Base-by-base conservation (phyloP, 139 green algal genomes). In the Chlamydomonas urium region DNA sequence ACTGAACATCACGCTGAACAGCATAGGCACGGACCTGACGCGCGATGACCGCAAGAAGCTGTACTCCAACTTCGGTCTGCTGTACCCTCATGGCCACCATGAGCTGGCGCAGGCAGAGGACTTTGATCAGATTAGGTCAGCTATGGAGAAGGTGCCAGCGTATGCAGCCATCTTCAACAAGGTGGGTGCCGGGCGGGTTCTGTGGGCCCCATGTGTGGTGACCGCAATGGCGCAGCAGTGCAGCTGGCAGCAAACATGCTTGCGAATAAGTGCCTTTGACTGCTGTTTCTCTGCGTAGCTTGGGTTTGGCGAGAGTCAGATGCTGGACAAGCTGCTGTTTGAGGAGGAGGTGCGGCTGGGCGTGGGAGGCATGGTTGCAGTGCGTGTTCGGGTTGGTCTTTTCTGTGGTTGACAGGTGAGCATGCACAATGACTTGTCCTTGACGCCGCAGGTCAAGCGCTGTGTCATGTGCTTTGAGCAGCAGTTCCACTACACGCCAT, bases 1-100 rank as follows among this genome's bases (percentile, higher is more conserved):
- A 17, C 84, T 99, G 21, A 98, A 97, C 87, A 99, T 99, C 81
- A 99, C 95, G 1, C 85, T 99, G 47, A 99, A 99, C 90, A 91
- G 79, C 26, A 96, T 98, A 34, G 94, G 93, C 45, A 98, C 93
- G 0, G 94, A 98, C 82, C 86, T 98, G 31, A 97, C 94, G 3
- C 88, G 94, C 17, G 94, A 98, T 73, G 94, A 98, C 82, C 85
- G 93, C 48, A 87, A 90, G 69, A 94, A 94, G 81, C 84, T 98
- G 45, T 98, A 97, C 87, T 92, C 87, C 77, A 93, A 96, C 77
- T 96, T 98, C 77, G 94, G 94, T 0, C 81, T 96, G 42, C 85
- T 98, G 60, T 95, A 97, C 86, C 94, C 88, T 2, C 87, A 96
- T 38, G 89, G 92, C n/a, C 93, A 98, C 77, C 81, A 89, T 47